Evolutionary conservation across 2,329 filamentous ascomycete species (phyloP).

Genomic region (Colletotrichum paranaense): DNA sequence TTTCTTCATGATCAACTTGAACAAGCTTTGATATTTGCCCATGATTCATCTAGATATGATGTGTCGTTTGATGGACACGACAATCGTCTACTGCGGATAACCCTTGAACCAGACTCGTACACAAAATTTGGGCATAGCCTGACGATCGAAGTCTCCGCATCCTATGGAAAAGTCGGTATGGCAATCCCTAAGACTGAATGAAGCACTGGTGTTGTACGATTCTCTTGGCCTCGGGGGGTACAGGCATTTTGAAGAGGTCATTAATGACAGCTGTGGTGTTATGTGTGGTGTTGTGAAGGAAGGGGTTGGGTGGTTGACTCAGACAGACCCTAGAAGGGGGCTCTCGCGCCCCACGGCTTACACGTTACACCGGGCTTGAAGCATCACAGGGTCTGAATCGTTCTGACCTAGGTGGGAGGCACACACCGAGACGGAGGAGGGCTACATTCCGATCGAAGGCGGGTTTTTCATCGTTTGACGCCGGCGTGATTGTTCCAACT

Average conservation of each 20-base stretch:
- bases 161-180: background rate
- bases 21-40: background rate
- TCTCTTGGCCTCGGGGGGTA: constrained; percentile 8
- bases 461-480: constrained; percentile 10
- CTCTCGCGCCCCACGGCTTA: background rate
- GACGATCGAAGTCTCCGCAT: background rate
- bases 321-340: constrained; percentile 22
- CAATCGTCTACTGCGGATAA: background rate
- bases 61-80: background rate
- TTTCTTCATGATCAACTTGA: background rate
- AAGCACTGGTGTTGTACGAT: background rate
- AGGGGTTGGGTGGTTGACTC: constrained; percentile 21
- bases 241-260: background rate
- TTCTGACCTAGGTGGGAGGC: background rate
- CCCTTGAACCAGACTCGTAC: background rate
- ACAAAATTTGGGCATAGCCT: background rate
- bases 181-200: constrained; percentile 1
- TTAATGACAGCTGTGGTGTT: background rate
- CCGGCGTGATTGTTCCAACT: background rate
- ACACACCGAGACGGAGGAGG: background rate
- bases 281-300: constrained; percentile 6
- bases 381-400: constrained; percentile 27
- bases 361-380: background rate
- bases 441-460: constrained; percentile 29
- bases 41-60: background rate